Evolutionary conservation across 2,329 filamentous ascomycete genomes (phyloP), one percentile per base, ranked within the genome.

Genomic region (Botrytis sinoallii): DNA sequence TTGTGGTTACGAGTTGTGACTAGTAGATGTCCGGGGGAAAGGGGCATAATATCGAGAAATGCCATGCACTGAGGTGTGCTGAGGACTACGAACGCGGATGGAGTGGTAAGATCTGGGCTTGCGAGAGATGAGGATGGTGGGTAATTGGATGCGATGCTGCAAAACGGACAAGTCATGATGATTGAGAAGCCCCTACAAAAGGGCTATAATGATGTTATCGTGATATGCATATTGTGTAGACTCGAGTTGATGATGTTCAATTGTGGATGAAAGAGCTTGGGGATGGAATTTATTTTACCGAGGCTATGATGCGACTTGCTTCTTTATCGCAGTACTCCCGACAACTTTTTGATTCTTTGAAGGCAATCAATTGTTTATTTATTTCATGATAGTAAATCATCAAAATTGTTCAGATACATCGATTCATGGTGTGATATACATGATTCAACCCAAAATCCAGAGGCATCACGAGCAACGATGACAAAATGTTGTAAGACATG

Each of bases 41-140:
- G 89, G 0, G 96, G 96, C 85, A 97, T 88, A 79, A 98, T 97
- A 84, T 98, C 95, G 78, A 98, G 87, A 83, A 98, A 98, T 60
- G 94, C 94, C 76, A 98, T 84, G 42, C 96, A 89, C 75, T 90
- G 82, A 1, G 90, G 90, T 0, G 93, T 96, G 3, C 93, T 93
- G 74, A 98, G 88, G 46, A 98, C 88, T 44, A 98, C 80, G 79
- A 89, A 90, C 76, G 79, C 2, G 80, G 82, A 74, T 75, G 81
- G 75, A 84, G 79, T 66, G 79, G 75, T 8, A 81, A 78, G 16
- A 82, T 82, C 77, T 22, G 84, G 64, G 1, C 82, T 80, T 69
- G 4, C 86, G 85, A 71, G 85, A 79, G 81, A 84, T 87, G 74
- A 73, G 18, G 69, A 68, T 29, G 88, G 83, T 0, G 82, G 75